phyloP scores from a whole-genome alignment of 768 basidiomycete species.

The Phylloporus arenicola region DNA sequence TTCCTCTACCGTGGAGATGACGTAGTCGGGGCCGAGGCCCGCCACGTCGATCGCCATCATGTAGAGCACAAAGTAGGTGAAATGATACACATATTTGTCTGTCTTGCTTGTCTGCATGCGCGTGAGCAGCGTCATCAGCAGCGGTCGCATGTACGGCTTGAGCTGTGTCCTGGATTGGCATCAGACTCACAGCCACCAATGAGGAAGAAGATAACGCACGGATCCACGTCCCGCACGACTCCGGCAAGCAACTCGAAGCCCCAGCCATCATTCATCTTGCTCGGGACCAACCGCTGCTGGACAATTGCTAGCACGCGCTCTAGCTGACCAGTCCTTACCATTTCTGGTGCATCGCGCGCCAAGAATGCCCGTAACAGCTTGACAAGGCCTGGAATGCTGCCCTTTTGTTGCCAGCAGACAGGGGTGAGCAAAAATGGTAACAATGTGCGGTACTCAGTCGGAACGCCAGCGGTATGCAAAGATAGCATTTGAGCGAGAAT shows the following conservation, averaged over 20 bases:
- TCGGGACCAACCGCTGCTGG: constrained; percentile 85
- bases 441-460: constrained; percentile 70
- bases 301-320: constrained; percentile 77
- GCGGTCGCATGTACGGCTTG: constrained; percentile 66
- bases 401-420: constrained; percentile 86
- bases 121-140: constrained; percentile 74
- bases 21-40: constrained; percentile 71
- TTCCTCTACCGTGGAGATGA: constrained; percentile 72
- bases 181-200: background rate
- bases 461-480: constrained; percentile 60
- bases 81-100: constrained; percentile 78
- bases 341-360: constrained; percentile 57
- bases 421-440: constrained; percentile 83
- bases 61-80: constrained; percentile 75
- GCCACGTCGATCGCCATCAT: constrained; percentile 69
- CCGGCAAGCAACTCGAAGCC: constrained; percentile 86
- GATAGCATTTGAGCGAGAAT: constrained; percentile 94
- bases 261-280: constrained; percentile 83
- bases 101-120: constrained; percentile 87
- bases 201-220: constrained; percentile 37
- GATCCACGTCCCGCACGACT: constrained; percentile 64
- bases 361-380: constrained; percentile 83
- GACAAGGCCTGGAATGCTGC: constrained; percentile 90
- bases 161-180: constrained; percentile 46
- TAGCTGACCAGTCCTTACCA: constrained; percentile 68